These are phyloP conservation scores for Venustampulla echinocandica DNA, from an alignment of 495 filamentous ascomycete genomes.

Conservation along the genomic window DNA sequence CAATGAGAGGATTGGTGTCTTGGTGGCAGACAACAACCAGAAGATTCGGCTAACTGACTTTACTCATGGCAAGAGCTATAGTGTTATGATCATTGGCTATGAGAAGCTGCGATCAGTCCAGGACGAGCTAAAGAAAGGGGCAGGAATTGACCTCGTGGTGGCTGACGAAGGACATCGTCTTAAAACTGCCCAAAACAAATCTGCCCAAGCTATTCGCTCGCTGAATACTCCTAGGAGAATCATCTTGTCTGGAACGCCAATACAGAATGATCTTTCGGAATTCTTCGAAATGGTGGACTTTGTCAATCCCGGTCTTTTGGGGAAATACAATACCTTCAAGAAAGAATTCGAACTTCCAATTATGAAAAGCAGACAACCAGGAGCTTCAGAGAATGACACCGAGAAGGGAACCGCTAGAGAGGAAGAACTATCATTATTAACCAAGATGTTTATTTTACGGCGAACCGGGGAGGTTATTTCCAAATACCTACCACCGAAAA, in stretches of 20 bases:
- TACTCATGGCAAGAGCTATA: slow-evolving; percentile 66
- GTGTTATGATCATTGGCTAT: slow-evolving; percentile 76
- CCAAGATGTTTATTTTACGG: slow-evolving; percentile 66
- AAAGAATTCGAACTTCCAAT: slow-evolving; percentile 68
- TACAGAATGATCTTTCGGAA: slow-evolving; percentile 74
- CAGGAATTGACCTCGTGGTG: slow-evolving; percentile 67
- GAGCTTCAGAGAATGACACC: slow-evolving; percentile 53
- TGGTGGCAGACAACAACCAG: slow-evolving; percentile 59
- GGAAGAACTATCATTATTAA: slow-evolving; percentile 59
- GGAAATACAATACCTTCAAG: slow-evolving; percentile 59
- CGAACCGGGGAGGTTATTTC: slow-evolving; percentile 67
- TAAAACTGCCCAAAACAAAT: slow-evolving; percentile 77
- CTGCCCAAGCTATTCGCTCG: slow-evolving; percentile 63
- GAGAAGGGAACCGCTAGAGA: slow-evolving; percentile 65
- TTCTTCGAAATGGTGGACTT: slow-evolving; percentile 76
- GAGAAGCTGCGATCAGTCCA: slow-evolving; percentile 66
- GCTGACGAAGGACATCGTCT: slow-evolving; percentile 76
- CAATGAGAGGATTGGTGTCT: slow-evolving; percentile 66
- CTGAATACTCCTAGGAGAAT: slow-evolving; percentile 59
- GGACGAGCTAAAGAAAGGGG: slow-evolving; percentile 54
- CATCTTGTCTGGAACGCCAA: slow-evolving; percentile 68
- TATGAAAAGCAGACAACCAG: slow-evolving; percentile 62
- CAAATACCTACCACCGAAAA: slow-evolving; percentile 68
- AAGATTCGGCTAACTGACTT: slow-evolving; percentile 59
- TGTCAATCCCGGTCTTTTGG: slow-evolving; percentile 67